Evolutionary conservation across 2,329 filamentous ascomycete species (phyloP).

Genomic region (Ophiosphaerella narmari): DNA sequence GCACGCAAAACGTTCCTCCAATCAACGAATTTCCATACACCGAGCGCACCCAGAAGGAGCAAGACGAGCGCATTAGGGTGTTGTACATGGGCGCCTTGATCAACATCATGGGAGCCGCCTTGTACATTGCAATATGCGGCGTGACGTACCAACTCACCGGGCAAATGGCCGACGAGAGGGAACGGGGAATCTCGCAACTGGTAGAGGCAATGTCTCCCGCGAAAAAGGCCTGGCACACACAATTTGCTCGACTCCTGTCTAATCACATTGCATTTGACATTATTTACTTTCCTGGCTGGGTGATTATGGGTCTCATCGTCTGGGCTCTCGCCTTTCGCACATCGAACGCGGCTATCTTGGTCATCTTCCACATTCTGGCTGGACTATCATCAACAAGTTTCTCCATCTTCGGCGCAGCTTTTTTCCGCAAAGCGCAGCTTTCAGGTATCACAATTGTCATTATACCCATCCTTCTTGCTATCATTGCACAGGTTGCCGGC

Average conservation of each 20-base stretch:
- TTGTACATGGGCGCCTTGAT: conserved; percentile 75
- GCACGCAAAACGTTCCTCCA: conserved; percentile 43
- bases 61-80: conserved; percentile 66
- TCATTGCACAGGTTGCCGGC: conserved; percentile 77
- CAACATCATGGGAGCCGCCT: conserved; percentile 76
- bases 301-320: conserved; percentile 74
- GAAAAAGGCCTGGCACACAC: conserved; percentile 72
- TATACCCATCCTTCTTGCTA: conserved; percentile 72
- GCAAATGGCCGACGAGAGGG: conserved; percentile 81
- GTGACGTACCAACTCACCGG: conserved; percentile 87
- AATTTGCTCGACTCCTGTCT: conserved; percentile 75
- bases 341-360: conserved; percentile 50
- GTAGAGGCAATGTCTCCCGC: conserved; percentile 92
- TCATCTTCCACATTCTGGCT: conserved; percentile 71
- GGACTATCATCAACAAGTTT: conserved; percentile 79
- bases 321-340: conserved; percentile 59
- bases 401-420: conserved; percentile 77
- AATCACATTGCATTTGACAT: conserved; percentile 80
- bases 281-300: conserved; percentile 81
- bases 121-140: conserved; percentile 79
- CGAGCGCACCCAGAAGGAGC: conserved; percentile 68
- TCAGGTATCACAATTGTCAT: conserved; percentile 82
- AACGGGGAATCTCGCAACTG: conserved; percentile 84
- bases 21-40: conserved; percentile 77
- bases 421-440: conserved; percentile 86